These are phyloP conservation scores for Eucalyptus cloeziana DNA, from an alignment of 345 rosid genomes.

Conservation along the genomic window DNA sequence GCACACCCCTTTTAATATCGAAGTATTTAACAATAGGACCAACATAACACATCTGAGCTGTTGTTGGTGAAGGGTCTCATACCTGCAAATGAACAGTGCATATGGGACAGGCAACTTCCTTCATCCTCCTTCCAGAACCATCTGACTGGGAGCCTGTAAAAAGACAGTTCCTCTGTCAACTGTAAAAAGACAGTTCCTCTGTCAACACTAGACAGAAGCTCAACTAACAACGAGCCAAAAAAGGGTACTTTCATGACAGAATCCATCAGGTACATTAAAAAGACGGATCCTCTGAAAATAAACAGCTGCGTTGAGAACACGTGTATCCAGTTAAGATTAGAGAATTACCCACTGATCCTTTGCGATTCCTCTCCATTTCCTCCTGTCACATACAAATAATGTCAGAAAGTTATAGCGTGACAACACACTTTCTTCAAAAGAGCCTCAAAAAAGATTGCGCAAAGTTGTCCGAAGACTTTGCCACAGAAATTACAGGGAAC, in stretches of 20 bases:
- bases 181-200: too few relatives aligned
- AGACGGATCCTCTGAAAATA: not conserved
- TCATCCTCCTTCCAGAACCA: conserved; percentile 77
- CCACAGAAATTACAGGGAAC: not conserved
- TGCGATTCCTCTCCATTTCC: conserved; percentile 94
- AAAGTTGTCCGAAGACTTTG: not conserved
- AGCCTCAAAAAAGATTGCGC: not conserved
- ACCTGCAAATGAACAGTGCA: conserved; percentile 99
- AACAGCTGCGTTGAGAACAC: not conserved
- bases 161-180: too few relatives aligned
- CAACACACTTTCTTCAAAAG: not conserved
- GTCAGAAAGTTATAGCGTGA: not conserved
- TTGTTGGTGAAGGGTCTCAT: not conserved
- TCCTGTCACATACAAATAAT: conserved; percentile 45
- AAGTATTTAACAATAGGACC: not conserved
- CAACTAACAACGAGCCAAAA: not conserved
- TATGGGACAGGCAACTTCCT: conserved; percentile 96
- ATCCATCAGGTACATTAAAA: not conserved
- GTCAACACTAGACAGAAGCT: not conserved
- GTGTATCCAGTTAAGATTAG: not conserved
- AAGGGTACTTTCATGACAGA: not conserved
- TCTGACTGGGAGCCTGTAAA: conserved; percentile 51
- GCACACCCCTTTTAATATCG: not conserved
- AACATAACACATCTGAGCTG: not conserved
- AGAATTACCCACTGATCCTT: conserved; percentile 48